Evolutionary conservation across 2,329 filamentous ascomycete genomes (phyloP).

Genomic region (Alternaria postmessia): DNA sequence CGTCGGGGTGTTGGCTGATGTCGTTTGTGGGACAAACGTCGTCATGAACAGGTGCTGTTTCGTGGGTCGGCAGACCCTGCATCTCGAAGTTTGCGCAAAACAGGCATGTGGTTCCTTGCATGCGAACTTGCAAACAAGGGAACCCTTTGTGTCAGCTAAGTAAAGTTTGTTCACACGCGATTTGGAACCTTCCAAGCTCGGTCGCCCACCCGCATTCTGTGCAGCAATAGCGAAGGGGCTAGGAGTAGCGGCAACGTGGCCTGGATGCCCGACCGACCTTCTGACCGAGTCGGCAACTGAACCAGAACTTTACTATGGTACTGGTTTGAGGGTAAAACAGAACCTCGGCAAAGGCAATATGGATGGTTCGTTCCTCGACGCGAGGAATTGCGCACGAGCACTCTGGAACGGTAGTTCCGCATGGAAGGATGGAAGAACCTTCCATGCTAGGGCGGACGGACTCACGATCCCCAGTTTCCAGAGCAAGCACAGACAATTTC

Average conservation of each 20-base stretch:
- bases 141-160: background rate
- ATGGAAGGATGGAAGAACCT: conserved; percentile 26
- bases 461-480: conserved; percentile 10
- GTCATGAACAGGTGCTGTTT: conserved; percentile 5
- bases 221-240: conserved; percentile 1
- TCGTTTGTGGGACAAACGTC: conserved; percentile 4
- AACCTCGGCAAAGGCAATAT: conserved; percentile 3
- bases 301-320: background rate
- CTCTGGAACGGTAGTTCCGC: background rate
- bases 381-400: conserved; percentile 6
- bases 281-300: background rate
- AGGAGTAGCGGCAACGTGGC: conserved; percentile 2
- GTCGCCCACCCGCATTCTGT: conserved; percentile 3
- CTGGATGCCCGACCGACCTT: background rate
- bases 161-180: background rate
- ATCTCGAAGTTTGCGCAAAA: background rate
- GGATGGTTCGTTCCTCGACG: conserved; percentile 8
- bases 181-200: background rate
- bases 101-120: conserved; percentile 4
- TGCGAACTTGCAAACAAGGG: conserved; percentile 2
- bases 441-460: conserved; percentile 10
- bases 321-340: background rate
- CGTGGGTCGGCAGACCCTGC: conserved; percentile 9
- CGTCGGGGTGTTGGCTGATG: background rate
- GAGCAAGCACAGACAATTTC: conserved; percentile 21